A percentile compares a stretch with the other conserved stretches of the same genome.
Conservation (phyloP, 192 early-diverging fungal species). For the Linnemannia hyalina region DNA sequence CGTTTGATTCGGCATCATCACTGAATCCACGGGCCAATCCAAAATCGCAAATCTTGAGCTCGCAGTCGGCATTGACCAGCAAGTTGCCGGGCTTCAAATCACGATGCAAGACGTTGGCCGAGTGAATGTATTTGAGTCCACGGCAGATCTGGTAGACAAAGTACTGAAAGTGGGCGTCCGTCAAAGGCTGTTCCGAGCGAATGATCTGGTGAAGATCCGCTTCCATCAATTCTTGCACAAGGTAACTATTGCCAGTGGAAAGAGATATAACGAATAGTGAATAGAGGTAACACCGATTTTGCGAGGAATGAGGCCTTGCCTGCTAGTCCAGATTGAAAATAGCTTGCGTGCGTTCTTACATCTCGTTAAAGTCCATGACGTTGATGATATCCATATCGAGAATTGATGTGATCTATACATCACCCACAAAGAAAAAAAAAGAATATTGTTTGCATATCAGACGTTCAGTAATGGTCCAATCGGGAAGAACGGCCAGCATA, state of each 20-base stretch:
- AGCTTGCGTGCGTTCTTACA: conserved; percentile 60
- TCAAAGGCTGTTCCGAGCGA: conserved; percentile 89
- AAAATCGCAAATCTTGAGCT: conserved; percentile 99
- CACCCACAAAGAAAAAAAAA: background rate
- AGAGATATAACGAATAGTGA: background rate
- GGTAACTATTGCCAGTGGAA: conserved; percentile 62
- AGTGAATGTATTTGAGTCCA: conserved; percentile 99
- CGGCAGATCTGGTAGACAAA: conserved; percentile 98
- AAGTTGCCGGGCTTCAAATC: conserved; percentile 98
- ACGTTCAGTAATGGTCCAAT: background rate
- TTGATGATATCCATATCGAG: conserved; percentile 94
- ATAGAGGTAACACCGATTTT: too few species aligned
- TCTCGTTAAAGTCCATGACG: conserved; percentile 90
- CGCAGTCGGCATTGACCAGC: conserved; percentile 97
- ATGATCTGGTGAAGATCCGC: conserved; percentile 99
- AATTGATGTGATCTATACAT: conserved; percentile 80
- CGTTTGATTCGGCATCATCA: conserved; percentile 81
- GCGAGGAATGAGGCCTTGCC: background rate
- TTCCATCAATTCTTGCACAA: conserved; percentile 99
- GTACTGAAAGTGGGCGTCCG: conserved; percentile 98
- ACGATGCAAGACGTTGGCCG: conserved; percentile 95
- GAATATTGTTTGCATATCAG: background rate
- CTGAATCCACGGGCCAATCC: conserved; percentile 95
- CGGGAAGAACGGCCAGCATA: too few species aligned
- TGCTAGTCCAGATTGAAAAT: background rate